Evolutionary conservation across 1,139 yeast genomes (phyloP).

Genomic region (Maudiozyma humilis): DNA sequence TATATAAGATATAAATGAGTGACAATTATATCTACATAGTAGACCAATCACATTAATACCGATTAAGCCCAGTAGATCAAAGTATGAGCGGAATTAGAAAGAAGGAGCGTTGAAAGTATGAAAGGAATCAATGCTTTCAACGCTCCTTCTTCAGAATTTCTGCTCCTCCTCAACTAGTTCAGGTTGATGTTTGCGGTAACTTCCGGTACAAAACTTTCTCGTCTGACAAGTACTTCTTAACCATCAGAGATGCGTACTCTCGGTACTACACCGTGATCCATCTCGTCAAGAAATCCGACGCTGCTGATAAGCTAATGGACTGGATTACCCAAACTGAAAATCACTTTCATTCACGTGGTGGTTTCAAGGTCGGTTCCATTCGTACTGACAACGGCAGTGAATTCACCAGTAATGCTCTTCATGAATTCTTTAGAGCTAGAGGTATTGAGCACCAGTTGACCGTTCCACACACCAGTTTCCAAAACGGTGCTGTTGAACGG

Average conservation of each 20-base stretch:
- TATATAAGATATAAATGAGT: too few species aligned
- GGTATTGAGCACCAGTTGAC: slow-evolving; percentile 13
- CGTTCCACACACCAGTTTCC: slow-evolving; percentile 10
- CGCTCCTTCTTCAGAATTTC: not conserved
- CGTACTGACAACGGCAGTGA: slow-evolving; percentile 12
- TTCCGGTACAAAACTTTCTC: slow-evolving; percentile 6
- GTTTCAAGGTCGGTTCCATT: slow-evolving; percentile 6
- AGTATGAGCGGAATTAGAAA: too few species aligned
- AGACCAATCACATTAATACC: too few species aligned
- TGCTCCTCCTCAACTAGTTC: slow-evolving; percentile 7
- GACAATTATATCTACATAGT: too few species aligned
- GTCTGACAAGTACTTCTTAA: slow-evolving; percentile 6
- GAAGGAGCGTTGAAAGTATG: not conserved
- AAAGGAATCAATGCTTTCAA: not conserved
- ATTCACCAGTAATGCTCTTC: slow-evolving; percentile 4
- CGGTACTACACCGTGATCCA: slow-evolving; percentile 7
- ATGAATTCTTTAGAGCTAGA: not conserved
- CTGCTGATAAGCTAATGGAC: slow-evolving; percentile 2
- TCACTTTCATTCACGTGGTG: slow-evolving; percentile 7
- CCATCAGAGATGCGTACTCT: slow-evolving; percentile 8
- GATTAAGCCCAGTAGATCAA: too few species aligned
- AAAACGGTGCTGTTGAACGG: slow-evolving; percentile 12
- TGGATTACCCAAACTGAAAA: slow-evolving; percentile 5
- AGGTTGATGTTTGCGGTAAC: slow-evolving; percentile 8
- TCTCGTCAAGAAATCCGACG: slow-evolving; percentile 4